Evolutionary conservation across 2,329 filamentous ascomycete genomes (phyloP).

Genomic region (Xylariaceae sp.): DNA sequence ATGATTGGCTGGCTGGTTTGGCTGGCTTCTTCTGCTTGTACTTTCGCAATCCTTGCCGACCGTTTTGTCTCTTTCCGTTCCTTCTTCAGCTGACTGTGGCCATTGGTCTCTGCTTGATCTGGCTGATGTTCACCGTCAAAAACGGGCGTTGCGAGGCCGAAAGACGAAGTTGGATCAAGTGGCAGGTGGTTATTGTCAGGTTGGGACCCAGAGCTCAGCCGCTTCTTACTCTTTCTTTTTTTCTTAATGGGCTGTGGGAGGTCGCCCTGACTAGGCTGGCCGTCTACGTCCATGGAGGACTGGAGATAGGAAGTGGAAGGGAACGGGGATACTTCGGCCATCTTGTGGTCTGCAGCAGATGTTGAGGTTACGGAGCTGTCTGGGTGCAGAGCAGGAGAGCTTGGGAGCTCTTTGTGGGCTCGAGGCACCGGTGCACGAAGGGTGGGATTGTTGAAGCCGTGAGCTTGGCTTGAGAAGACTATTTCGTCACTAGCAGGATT

Average conservation of each 20-base stretch:
- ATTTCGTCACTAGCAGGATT: slow-evolving; percentile 3
- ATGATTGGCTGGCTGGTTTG: too few relatives aligned
- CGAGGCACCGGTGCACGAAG: not conserved
- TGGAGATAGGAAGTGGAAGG: not conserved
- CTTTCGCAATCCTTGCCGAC: slow-evolving; percentile 10
- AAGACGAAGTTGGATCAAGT: slow-evolving; percentile 2
- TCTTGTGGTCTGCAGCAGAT: slow-evolving; percentile 3
- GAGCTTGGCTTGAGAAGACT: slow-evolving; percentile 12
- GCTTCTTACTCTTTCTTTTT: slow-evolving; percentile 33
- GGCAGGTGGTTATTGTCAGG: slow-evolving; percentile 1
- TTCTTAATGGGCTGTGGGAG: slow-evolving; percentile 18
- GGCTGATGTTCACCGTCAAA: slow-evolving; percentile 3
- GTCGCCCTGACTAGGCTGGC: not conserved
- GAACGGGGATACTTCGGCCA: slow-evolving; percentile 5
- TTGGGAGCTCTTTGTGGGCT: not conserved
- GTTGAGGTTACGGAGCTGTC: slow-evolving; percentile 1
- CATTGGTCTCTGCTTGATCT: not conserved
- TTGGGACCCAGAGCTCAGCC: slow-evolving; percentile 11
- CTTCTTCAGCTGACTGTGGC: slow-evolving; percentile 9
- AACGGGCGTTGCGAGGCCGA: slow-evolving; percentile 1
- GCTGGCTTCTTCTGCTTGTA: slow-evolving; percentile 2
- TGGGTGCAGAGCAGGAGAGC: slow-evolving; percentile 5
- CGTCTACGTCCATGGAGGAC: slow-evolving; percentile 1
- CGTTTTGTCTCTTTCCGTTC: slow-evolving; percentile 15
- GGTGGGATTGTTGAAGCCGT: slow-evolving; percentile 4